Evolutionary conservation across 139 green algal genomes (phyloP).

Genomic region (Chlamydomonas incerta): DNA sequence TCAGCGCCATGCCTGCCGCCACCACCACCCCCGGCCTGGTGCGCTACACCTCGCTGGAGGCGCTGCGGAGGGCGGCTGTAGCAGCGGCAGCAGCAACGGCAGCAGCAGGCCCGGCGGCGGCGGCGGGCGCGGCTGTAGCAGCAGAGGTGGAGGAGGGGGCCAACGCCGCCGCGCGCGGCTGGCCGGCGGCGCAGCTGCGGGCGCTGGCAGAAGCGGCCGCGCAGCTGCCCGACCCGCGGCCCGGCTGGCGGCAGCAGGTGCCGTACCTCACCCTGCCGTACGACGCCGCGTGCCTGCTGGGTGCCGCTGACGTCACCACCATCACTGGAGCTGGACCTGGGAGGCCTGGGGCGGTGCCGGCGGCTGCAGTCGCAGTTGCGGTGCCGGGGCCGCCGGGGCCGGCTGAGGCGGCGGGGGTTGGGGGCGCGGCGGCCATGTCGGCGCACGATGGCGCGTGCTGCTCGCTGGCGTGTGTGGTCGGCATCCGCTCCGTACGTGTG

Average conservation of each 20-base stretch:
- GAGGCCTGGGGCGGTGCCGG: background rate
- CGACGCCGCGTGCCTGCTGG: too few species aligned
- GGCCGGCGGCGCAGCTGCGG: background rate
- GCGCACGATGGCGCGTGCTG: background rate
- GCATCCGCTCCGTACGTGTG: background rate
- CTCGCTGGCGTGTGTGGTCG: conserved; percentile 7
- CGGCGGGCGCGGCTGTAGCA: too few species aligned
- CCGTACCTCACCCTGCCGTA: conserved; percentile 18
- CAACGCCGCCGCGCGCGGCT: background rate
- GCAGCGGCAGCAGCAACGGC: background rate
- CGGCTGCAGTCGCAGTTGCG: background rate
- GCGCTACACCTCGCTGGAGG: conserved; percentile 5
- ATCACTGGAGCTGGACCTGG: too few species aligned
- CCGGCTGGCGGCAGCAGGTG: background rate
- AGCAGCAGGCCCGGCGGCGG: background rate
- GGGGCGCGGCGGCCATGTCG: background rate
- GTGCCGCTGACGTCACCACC: too few species aligned
- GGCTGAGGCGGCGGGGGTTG: background rate
- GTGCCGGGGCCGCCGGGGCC: background rate
- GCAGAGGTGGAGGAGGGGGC: background rate
- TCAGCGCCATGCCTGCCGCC: conserved; percentile 21
- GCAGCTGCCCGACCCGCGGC: background rate
- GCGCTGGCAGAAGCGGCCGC: background rate
- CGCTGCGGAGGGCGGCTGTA: background rate
- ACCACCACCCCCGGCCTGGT: conserved; percentile 10